phyloP scores from a whole-genome alignment of 2,329 filamentous ascomycete species.

The Colletotrichum tofieldiae region DNA sequence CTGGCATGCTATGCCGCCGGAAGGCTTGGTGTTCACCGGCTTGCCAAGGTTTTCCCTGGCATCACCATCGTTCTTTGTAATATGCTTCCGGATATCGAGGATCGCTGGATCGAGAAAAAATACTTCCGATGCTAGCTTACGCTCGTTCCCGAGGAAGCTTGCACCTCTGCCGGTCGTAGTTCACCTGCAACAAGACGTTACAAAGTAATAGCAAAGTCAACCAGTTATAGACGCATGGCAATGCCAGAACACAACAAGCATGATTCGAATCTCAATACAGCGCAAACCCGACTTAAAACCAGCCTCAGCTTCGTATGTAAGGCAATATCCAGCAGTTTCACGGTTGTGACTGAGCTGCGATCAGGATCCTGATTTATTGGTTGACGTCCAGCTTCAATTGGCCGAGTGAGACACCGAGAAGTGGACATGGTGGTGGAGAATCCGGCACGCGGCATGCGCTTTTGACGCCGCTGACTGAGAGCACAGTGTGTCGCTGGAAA shows the following conservation, averaged over 20 bases:
- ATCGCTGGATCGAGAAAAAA: slow-evolving; percentile 89
- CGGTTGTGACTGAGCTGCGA: neutral
- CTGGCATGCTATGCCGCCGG: slow-evolving; percentile 95
- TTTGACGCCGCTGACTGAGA: slow-evolving; percentile 38
- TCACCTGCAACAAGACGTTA: slow-evolving; percentile 5
- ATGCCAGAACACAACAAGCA: slow-evolving; percentile 1
- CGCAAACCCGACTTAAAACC: neutral
- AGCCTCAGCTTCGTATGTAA: slow-evolving; percentile 8
- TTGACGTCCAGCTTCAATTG: slow-evolving; percentile 15
- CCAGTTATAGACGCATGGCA: slow-evolving; percentile 16
- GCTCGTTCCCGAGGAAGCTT: neutral
- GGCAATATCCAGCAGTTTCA: slow-evolving; percentile 21
- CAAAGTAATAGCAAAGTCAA: slow-evolving; percentile 15
- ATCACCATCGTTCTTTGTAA: slow-evolving; percentile 90
- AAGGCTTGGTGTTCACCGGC: slow-evolving; percentile 83
- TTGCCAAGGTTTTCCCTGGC: slow-evolving; percentile 90
- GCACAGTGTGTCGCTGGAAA: slow-evolving; percentile 1
- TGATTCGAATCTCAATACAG: neutral
- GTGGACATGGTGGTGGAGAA: slow-evolving; percentile 25
- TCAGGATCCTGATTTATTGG: slow-evolving; percentile 8
- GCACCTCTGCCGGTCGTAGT: neutral
- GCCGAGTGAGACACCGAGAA: slow-evolving; percentile 33
- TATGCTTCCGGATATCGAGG: slow-evolving; percentile 85
- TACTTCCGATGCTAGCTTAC: slow-evolving; percentile 86
- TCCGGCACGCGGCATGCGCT: slow-evolving; percentile 25